Percentiles rank a stretch among this genome's conserved stretches.
Conservation (phyloP, 768 basidiomycete genomes). For the Butyriboletus loyo region DNA sequence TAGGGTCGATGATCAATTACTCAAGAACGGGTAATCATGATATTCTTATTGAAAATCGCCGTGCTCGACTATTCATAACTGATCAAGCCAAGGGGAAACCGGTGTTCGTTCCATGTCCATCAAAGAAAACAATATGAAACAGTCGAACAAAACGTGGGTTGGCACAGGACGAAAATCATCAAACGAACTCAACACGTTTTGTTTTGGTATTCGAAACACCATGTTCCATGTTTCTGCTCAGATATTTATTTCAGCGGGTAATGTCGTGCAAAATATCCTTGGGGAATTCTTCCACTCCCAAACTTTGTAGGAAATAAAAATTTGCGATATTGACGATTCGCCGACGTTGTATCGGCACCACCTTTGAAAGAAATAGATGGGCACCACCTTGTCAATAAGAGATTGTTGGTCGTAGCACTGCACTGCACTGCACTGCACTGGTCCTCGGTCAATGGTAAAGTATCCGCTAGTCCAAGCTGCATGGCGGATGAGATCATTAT, state of each 20-base stretch:
- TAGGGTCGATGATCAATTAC: background rate
- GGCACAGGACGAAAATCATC: background rate
- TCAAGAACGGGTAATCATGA: background rate
- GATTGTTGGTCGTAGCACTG: constrained; percentile 15
- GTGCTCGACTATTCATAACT: background rate
- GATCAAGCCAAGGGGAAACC: background rate
- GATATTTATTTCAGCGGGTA: background rate
- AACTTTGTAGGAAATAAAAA: constrained; percentile 20
- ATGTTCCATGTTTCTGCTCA: too few relatives aligned
- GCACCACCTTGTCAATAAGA: constrained; percentile 10
- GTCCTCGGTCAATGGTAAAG: constrained; percentile 15
- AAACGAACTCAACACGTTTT: background rate
- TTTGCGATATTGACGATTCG: constrained; percentile 6
- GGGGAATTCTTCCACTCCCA: background rate
- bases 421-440: constrained; percentile 14
- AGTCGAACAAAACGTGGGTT: background rate
- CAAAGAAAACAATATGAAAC: background rate
- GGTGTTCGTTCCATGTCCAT: background rate
- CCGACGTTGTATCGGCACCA: too few relatives aligned
- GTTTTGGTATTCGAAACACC: background rate
- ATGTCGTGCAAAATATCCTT: background rate
- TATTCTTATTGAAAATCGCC: background rate
- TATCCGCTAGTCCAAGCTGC: constrained; percentile 4
- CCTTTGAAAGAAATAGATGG: constrained; percentile 15
- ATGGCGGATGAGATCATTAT: background rate